Percentiles rank a stretch among this genome's conserved stretches.
Evolutionary conservation across 768 basidiomycete genomes (phyloP).

Genomic region (Kwoniella sp.): DNA sequence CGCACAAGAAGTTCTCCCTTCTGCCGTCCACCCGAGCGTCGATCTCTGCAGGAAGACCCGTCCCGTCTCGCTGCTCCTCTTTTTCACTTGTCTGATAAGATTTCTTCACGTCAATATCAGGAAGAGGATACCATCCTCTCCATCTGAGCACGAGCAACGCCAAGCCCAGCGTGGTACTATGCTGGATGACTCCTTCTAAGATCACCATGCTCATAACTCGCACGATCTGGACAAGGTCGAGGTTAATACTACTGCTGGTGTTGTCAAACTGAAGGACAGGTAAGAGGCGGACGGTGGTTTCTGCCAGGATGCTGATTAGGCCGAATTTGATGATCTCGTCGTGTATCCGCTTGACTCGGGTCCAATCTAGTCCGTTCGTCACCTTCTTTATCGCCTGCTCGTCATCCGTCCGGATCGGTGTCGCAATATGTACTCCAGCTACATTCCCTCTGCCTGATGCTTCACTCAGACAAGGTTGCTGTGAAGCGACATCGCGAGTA

Average conservation of each 20-base stretch:
- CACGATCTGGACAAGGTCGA: background rate
- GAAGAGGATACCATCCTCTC: slow-evolving; percentile 34
- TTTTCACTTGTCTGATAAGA: background rate
- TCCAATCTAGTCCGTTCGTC: background rate
- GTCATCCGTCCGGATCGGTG: background rate
- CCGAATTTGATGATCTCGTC: slow-evolving; percentile 9
- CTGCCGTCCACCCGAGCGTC: slow-evolving; percentile 30
- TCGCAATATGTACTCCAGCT: too few species aligned
- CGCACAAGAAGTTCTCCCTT: slow-evolving; percentile 48
- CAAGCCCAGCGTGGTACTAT: slow-evolving; percentile 27
- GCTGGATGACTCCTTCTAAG: slow-evolving; percentile 35
- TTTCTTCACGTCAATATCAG: background rate
- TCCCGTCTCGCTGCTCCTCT: background rate
- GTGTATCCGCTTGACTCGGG: background rate
- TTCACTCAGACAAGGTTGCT: background rate
- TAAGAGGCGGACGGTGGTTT: slow-evolving; percentile 16
- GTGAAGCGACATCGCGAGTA: background rate
- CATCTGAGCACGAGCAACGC: slow-evolving; percentile 23
- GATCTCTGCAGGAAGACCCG: background rate
- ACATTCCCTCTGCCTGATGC: too few species aligned
- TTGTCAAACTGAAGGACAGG: background rate
- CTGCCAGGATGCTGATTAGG: slow-evolving; percentile 18
- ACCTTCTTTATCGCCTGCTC: background rate
- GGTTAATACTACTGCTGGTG: background rate
- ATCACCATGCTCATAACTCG: slow-evolving; percentile 5